Conservation (phyloP, 352 stramenopile species). For the Phytophthora podocarpi region DNA sequence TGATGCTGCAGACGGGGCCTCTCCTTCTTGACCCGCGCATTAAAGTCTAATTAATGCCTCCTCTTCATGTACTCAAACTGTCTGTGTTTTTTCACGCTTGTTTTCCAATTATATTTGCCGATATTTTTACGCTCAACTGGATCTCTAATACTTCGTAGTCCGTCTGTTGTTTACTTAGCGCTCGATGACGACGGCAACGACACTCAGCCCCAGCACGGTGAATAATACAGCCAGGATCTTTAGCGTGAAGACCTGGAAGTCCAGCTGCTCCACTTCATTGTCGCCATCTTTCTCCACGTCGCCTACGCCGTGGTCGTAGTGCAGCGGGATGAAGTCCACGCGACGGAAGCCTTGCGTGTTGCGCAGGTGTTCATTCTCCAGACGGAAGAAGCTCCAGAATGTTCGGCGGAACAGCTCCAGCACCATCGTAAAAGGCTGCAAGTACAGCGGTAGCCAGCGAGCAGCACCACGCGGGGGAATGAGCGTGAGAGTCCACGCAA, state of each 20-base stretch:
- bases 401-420: conserved; percentile 84
- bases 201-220: conserved; percentile 52
- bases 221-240: conserved; percentile 60
- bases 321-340: conserved; percentile 84
- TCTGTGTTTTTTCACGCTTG: too few relatives aligned
- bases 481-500: conserved; percentile 83
- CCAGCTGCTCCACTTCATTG: conserved; percentile 44
- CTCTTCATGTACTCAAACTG: conserved; percentile 28
- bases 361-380: conserved; percentile 88
- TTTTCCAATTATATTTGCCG: too few relatives aligned
- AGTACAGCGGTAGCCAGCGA: conserved; percentile 70
- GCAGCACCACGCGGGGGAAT: conserved; percentile 68
- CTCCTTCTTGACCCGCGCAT: conserved; percentile 37
- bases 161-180: not conserved
- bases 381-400: conserved; percentile 87
- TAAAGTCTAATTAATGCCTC: conserved; percentile 46
- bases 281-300: conserved; percentile 45
- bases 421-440: conserved; percentile 88
- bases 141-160: not conserved
- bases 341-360: conserved; percentile 87
- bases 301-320: conserved; percentile 80
- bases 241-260: conserved; percentile 48
- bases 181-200: conserved; percentile 58
- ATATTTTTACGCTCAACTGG: not conserved
- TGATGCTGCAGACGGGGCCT: not conserved